Percentiles rank a stretch among this genome's conserved stretches.
Conservation (phyloP, 495 filamentous ascomycete genomes). For the Choiromyces venosus region DNA sequence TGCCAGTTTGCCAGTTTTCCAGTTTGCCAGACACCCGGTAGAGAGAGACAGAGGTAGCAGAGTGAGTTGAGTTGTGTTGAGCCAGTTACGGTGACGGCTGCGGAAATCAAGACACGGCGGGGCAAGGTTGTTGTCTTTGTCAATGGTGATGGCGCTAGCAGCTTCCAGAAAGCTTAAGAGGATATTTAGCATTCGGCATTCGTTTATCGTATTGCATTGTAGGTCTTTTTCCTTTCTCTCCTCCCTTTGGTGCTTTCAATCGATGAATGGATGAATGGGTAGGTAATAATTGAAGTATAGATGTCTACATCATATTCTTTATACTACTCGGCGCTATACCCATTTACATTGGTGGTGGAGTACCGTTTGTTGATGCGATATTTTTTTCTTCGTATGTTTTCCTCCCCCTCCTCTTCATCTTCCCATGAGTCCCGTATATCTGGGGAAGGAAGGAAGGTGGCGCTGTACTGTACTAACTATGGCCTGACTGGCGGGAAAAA, state of each 20-base stretch:
- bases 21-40: background rate
- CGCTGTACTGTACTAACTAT: background rate
- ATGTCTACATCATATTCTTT: slow-evolving; percentile 68
- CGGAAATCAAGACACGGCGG: too few species aligned
- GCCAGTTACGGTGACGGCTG: background rate
- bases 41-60: background rate
- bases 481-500: background rate
- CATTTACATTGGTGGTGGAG: slow-evolving; percentile 52
- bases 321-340: slow-evolving; percentile 67
- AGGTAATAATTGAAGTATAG: slow-evolving; percentile 43
- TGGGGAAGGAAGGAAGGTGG: too few species aligned
- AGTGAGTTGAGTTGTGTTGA: background rate
- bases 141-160: background rate
- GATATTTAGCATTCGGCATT: slow-evolving; percentile 10
- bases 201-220: slow-evolving; percentile 32
- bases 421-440: background rate
- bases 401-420: background rate
- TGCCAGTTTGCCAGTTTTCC: background rate
- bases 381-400: slow-evolving; percentile 55
- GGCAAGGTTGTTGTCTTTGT: background rate
- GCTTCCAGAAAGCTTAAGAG: slow-evolving; percentile 11
- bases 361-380: slow-evolving; percentile 79
- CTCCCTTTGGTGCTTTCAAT: background rate
- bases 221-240: background rate
- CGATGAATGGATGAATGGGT: slow-evolving; percentile 5